A percentile compares a stretch with the other conserved stretches of the same genome.
Conservation (phyloP, 805 yeast genomes). For the Yamadazyma akitaensis region DNA sequence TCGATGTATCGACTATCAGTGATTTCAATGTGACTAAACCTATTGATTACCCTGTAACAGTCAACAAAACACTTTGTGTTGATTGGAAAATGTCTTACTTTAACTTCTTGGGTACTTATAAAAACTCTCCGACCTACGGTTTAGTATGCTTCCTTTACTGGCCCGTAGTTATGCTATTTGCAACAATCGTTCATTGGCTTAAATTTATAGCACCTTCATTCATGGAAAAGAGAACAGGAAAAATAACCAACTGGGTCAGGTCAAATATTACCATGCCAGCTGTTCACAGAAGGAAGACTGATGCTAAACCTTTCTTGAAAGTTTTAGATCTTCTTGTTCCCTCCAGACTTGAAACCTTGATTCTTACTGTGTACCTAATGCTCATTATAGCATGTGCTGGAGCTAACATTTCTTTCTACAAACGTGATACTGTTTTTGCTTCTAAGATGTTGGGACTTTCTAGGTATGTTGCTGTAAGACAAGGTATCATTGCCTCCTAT, state of each 20-base stretch:
- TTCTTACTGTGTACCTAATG: slow-evolving; percentile 21
- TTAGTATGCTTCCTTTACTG: slow-evolving; percentile 48
- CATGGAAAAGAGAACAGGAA: slow-evolving; percentile 27
- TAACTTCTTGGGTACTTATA: slow-evolving; percentile 21
- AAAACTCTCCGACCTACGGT: slow-evolving; percentile 25
- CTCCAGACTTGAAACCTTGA: slow-evolving; percentile 32
- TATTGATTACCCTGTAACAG: slow-evolving; percentile 23
- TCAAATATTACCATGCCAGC: slow-evolving; percentile 29
- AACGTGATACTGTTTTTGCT: slow-evolving; percentile 25
- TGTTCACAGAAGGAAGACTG: slow-evolving; percentile 17
- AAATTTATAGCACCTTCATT: slow-evolving; percentile 37
- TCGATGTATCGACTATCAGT: slow-evolving; percentile 9
- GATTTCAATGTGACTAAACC: slow-evolving; percentile 21
- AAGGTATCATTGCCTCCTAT: slow-evolving; percentile 48
- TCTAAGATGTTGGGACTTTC: slow-evolving; percentile 18
- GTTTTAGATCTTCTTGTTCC: slow-evolving; percentile 30
- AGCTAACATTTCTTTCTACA: slow-evolving; percentile 16
- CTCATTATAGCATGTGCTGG: slow-evolving; percentile 17
- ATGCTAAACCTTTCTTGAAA: slow-evolving; percentile 17
- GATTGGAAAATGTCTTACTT: slow-evolving; percentile 11
- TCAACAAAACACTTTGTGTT: background rate
- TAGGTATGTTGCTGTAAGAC: slow-evolving; percentile 46
- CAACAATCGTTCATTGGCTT: slow-evolving; percentile 42
- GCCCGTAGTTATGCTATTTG: slow-evolving; percentile 41
- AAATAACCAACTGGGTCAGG: slow-evolving; percentile 21